Base-by-base conservation (phyloP, 2,329 filamentous ascomycete genomes). In the Polychaeton citri region DNA sequence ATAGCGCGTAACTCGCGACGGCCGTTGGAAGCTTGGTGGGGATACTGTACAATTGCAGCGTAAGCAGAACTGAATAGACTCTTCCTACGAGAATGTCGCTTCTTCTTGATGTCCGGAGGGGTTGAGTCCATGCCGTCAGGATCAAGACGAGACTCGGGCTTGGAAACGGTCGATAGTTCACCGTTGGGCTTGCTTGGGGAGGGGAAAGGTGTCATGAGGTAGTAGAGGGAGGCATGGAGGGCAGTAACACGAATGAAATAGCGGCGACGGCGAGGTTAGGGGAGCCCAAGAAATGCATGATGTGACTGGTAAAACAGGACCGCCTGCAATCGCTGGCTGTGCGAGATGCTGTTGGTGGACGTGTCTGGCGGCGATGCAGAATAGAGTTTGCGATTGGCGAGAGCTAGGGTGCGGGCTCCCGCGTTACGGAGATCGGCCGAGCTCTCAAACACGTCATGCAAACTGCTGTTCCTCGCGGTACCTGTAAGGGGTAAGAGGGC, bases 1-100 rank as follows among this genome's bases (percentile, higher is more conserved):
- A 48, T 45, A n/a, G 45, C 44, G 20, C 42, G 45, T 32, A 45
- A 37, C 33, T 45, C 42, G 38, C 41, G 40, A 5, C 44, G 42
- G 18, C 45, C 44, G 36, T 45, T 45, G 33, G 43, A 39, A 16
- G 47, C 43, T 28, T 46, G 44, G 20, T 46, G 46, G 12, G 47
- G 46, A 35, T 50, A 49, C 46, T 50, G 44, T 16, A 32, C 30
- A 19, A 32, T 10, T 12, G 13, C 18, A 32, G 13, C 13, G 18
- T 32, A 32, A 19, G 30, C 30, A 16, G 30, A 32, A 9, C 30
- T 32, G 30, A 32, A 32, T 10, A 32, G 13, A 19, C 18, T 32
- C 30, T 32, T 32, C 24, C 7, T 28, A 10, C 7, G 12, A 3
- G 24, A 28, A 5, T 10, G 15, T 28, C 24, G 12, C 3, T 15